phyloP scores from a whole-genome alignment of 2,329 filamentous ascomycete species.

The Diaporthe humulicola region DNA sequence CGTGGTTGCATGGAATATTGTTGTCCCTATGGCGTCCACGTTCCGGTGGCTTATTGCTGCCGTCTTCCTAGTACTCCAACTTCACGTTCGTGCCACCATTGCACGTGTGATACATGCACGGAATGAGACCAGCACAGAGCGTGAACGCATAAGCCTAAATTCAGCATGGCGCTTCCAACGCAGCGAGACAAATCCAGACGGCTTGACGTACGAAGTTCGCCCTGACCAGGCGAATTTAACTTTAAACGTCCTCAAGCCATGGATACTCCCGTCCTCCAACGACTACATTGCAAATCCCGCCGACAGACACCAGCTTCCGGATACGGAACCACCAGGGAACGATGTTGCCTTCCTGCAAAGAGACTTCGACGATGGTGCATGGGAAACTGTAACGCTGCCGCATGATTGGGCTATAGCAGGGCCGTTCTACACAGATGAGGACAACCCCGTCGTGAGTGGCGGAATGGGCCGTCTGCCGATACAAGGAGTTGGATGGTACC shows the following conservation, averaged over 20 bases:
- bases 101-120: neutral
- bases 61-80: neutral
- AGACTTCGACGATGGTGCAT: slow-evolving; percentile 52
- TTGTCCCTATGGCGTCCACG: neutral
- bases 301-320: slow-evolving; percentile 5
- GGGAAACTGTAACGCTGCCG: slow-evolving; percentile 57
- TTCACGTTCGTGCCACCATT: neutral
- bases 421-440: slow-evolving; percentile 54
- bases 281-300: slow-evolving; percentile 15
- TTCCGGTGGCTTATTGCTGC: slow-evolving; percentile 9
- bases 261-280: slow-evolving; percentile 36
- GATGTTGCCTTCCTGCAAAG: slow-evolving; percentile 31
- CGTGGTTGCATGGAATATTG: neutral
- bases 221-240: slow-evolving; percentile 32
- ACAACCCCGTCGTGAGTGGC: slow-evolving; percentile 51
- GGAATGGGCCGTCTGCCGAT: slow-evolving; percentile 60
- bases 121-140: neutral
- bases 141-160: slow-evolving; percentile 32
- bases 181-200: slow-evolving; percentile 34
- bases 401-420: slow-evolving; percentile 65
- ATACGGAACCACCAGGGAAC: slow-evolving; percentile 23
- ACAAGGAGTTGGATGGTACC: slow-evolving; percentile 68
- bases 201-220: slow-evolving; percentile 34
- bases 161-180: slow-evolving; percentile 26
- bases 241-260: slow-evolving; percentile 30